A percentile compares a stretch with the other conserved stretches of the same genome.
Conservation (phyloP, 2,329 filamentous ascomycete species). For the Berkeleyomyces rouxiae region DNA sequence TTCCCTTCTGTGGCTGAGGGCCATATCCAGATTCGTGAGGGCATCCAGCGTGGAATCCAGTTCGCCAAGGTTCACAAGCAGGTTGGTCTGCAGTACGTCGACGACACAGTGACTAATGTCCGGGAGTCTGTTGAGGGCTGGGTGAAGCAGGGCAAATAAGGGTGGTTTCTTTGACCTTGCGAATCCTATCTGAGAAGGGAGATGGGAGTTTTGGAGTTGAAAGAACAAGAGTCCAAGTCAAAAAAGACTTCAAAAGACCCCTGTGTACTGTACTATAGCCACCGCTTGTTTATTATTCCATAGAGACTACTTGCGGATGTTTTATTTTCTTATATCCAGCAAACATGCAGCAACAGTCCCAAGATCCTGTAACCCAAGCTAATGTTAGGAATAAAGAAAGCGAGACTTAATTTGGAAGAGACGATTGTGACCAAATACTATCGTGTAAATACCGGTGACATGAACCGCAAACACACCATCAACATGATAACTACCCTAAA, state of each 20-base stretch:
- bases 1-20: constrained; percentile 70
- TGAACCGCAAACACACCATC: neutral
- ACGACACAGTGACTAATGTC: constrained; percentile 62
- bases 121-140: constrained; percentile 69
- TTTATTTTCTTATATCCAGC: constrained; percentile 10
- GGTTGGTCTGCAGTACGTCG: constrained; percentile 54
- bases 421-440: neutral
- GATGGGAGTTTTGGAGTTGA: neutral
- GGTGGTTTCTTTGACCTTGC: neutral
- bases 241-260: neutral
- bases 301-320: constrained; percentile 9
- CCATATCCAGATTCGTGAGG: constrained; percentile 55
- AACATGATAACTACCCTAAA: neutral
- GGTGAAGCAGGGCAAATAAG: constrained; percentile 78
- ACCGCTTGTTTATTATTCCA: constrained; percentile 8
- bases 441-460: neutral
- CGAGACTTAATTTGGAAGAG: neutral
- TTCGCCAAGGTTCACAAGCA: constrained; percentile 61
- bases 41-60: constrained; percentile 50
- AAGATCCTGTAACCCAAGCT: neutral
- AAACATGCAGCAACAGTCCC: neutral
- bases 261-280: constrained; percentile 13
- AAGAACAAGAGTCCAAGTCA: neutral
- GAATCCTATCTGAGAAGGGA: neutral
- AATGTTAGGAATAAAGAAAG: neutral